A percentile compares a stretch with the other conserved stretches of the same genome.
Evolutionary conservation across 345 rosid species (phyloP).

Genomic region (Citrus medica): DNA sequence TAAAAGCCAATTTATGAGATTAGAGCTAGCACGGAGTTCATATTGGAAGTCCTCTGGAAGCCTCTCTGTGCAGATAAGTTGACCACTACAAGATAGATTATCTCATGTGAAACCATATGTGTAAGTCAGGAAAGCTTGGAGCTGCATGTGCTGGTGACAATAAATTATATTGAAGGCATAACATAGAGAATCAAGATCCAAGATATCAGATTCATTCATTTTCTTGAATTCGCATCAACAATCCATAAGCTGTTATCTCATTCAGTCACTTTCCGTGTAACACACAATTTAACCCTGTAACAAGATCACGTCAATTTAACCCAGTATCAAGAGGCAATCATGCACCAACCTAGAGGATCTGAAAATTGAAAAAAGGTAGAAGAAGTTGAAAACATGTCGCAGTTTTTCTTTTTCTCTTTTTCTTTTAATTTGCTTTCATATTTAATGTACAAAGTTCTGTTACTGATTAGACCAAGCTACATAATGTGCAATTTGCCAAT

Average conservation of each 20-base stretch:
- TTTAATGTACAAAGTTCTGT: too few relatives aligned
- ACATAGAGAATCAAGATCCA: slow-evolving; percentile 47
- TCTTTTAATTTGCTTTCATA: neutral
- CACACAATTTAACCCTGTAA: neutral
- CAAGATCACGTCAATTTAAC: slow-evolving; percentile 22
- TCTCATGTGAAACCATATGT: neutral
- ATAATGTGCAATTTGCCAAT: neutral
- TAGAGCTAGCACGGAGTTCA: neutral
- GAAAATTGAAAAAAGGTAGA: slow-evolving; percentile 13
- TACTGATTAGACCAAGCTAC: neutral
- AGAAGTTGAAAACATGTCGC: neutral
- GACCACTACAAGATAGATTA: neutral
- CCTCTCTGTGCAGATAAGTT: neutral
- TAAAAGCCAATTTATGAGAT: neutral
- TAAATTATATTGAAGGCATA: too few relatives aligned
- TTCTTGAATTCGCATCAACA: slow-evolving; percentile 25
- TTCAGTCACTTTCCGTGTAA: slow-evolving; percentile 36
- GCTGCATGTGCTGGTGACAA: neutral
- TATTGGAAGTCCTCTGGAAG: neutral
- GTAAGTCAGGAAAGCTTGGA: neutral
- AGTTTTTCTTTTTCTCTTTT: neutral
- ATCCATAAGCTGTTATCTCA: slow-evolving; percentile 41
- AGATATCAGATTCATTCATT: slow-evolving; percentile 23
- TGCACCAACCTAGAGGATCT: slow-evolving; percentile 18
- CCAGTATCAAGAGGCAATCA: slow-evolving; percentile 8